Percentiles rank a stretch among this genome's conserved stretches.
Conservation (phyloP, 2,329 filamentous ascomycete species). For the Phoma sp. region DNA sequence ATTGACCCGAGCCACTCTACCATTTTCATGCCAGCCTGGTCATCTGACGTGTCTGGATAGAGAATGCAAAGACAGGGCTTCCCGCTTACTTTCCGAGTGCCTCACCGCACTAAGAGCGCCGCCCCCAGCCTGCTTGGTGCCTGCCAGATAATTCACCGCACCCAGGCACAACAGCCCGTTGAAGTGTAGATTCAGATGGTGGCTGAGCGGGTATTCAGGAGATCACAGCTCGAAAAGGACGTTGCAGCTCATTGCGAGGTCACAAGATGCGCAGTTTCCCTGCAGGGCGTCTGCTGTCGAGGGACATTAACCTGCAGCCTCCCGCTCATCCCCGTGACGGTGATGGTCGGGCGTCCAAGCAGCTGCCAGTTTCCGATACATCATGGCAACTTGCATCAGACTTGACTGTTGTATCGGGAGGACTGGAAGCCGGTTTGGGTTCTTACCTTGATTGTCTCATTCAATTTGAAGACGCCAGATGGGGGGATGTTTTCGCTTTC, state of each 20-base stretch:
- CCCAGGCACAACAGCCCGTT: constrained; percentile 47
- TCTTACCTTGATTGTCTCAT: constrained; percentile 42
- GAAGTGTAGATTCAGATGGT: constrained; percentile 44
- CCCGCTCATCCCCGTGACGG: constrained; percentile 44
- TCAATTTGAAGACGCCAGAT: constrained; percentile 25
- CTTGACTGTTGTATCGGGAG: constrained; percentile 38
- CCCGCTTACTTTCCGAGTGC: constrained; percentile 33
- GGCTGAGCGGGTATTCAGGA: constrained; percentile 42
- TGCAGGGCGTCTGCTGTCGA: constrained; percentile 42
- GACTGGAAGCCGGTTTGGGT: constrained; percentile 33
- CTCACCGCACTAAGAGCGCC: constrained; percentile 32
- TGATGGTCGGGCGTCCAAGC: constrained; percentile 38
- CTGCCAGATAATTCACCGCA: constrained; percentile 38
- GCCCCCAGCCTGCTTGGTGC: constrained; percentile 29
- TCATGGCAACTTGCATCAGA: constrained; percentile 47
- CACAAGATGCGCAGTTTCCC: constrained; percentile 40
- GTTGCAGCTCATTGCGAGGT: constrained; percentile 36
- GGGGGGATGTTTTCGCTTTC: constrained; percentile 17
- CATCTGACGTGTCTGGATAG: constrained; percentile 43
- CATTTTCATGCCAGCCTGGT: constrained; percentile 32
- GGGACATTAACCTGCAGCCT: constrained; percentile 47
- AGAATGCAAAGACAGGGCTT: constrained; percentile 36
- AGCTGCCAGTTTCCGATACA: constrained; percentile 32
- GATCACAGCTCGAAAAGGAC: constrained; percentile 30
- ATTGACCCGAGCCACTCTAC: constrained; percentile 28